Evolutionary conservation across 2,329 filamentous ascomycete genomes (phyloP), one percentile per base, ranked within the genome.

Genomic region (Gliomastix tumulicola): DNA sequence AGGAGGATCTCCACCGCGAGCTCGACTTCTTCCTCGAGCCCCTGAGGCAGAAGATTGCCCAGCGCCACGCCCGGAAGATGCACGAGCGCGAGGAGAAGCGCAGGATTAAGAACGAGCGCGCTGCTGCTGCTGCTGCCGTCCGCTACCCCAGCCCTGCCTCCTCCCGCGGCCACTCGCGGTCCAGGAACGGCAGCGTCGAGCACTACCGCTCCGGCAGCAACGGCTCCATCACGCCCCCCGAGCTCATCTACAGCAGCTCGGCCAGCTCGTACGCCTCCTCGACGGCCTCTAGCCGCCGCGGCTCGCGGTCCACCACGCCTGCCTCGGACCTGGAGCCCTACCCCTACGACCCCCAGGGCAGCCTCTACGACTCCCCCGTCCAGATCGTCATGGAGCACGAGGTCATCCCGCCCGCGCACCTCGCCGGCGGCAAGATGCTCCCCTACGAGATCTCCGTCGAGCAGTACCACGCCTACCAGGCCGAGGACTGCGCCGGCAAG

Each of bases 1-100:
- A 88, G 54, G 74, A 89, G 38, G 88, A 97, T 51, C 80, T 98
- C 30, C 88, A 94, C 68, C 72, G 71, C 47, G 86, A 95, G 59
- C 74, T 97, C 28, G 88, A 96, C 49, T 76, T 76, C 30, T 97
- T 97, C 72, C 76, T 98, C 31, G 80, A 80, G 22, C 90, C 90
- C 20, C 85, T 97, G 54, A 84, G 89, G 43, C 56, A 68, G 31
- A 68, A 74, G 42, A 65, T 80, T 37, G 60, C 66, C 43, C 66
- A 66, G 32, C 64, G 68, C 52, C 64, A 75, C 48, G 59, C 60
- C 37, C 67, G 68, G 48, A 70, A 69, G 57, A 56, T 69, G 49
- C 62, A 67, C 45, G 65, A 71, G 47, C 65, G 63, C 48, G 60
- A 68, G 54, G 60, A 66, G 55, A 63, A 68, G 53, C 50, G 53